Evolutionary conservation across 495 filamentous ascomycete genomes (phyloP), one percentile per base, ranked within the genome.

Genomic region (Cercophora samala): DNA sequence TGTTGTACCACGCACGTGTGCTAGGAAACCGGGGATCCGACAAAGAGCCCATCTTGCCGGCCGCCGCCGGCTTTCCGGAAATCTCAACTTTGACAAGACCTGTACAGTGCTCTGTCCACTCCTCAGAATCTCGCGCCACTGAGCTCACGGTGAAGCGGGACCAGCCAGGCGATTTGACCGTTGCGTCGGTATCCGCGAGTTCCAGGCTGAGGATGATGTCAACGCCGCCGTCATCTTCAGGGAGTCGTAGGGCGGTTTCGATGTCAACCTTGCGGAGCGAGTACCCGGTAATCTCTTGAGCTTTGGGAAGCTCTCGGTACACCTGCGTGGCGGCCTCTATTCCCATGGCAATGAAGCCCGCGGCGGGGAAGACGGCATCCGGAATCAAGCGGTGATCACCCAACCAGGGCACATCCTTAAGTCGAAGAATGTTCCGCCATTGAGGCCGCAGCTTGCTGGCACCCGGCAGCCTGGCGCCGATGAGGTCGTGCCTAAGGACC

Each of bases 351-450:
- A 82, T 65, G 63, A 83, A 86, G 0, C 78, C 80, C 5, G 83
- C 80, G 8, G 75, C 84, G 2, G 86, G 85, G 55, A 86, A 84
- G 0, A 89, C 73, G 37, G 74, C 72, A 11, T 72, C 74, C 1
- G 74, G 74, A 63, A 74, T 58, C 61, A 77, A 55, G 22, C 21
- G 54, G 69, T 84, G 82, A 29, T 84, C 76, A 5, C 65, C 26
- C 3, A 84, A 24, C 83, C 82, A 85, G 0, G 80, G 78, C 1
- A 73, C 55, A 24, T 84, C 80, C 0, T 68, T 58, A 0, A 78
- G 25, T 6, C 79, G 69, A 0, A 85, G 58, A 18, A 80, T 60
- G 51, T 84, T 78, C 6, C 77, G 70, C 82, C 83, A 86, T 5
- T 58, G 53, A 2, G 79, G 70, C 25, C 76, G 73, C 6, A 63